Percentiles rank a stretch among this genome's conserved stretches.
phyloP scores from a whole-genome alignment of 306 rosid species.

The Luffa aegyptiaca region DNA sequence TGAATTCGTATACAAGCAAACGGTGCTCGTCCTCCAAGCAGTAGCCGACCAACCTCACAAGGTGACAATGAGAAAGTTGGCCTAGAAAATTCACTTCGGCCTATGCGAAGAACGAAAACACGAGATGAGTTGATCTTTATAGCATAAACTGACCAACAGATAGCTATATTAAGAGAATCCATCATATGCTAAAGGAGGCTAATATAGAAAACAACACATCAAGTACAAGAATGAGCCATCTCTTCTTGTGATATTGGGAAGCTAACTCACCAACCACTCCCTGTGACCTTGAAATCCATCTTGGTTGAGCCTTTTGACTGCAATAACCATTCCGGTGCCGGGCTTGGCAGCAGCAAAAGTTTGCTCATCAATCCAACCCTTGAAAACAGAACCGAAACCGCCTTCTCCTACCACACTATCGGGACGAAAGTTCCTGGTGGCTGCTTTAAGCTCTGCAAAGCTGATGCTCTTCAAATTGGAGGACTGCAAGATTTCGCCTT shows the following conservation, averaged over 20 bases:
- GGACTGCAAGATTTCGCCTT: conserved; percentile 41
- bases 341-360: conserved; percentile 43
- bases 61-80: conserved; percentile 53
- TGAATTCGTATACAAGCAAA: conserved; percentile 53
- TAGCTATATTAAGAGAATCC: background rate
- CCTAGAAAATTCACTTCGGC: conserved; percentile 70
- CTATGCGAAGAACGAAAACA: conserved; percentile 2
- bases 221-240: background rate
- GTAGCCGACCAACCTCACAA: conserved; percentile 50
- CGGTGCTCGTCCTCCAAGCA: conserved; percentile 63
- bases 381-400: conserved; percentile 62
- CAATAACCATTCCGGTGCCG: conserved; percentile 53
- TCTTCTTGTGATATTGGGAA: background rate
- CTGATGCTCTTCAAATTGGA: conserved; percentile 27
- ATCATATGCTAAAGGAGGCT: background rate
- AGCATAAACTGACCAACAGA: background rate
- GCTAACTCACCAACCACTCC: conserved; percentile 68
- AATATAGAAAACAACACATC: background rate
- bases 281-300: conserved; percentile 57
- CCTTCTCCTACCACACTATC: conserved; percentile 68
- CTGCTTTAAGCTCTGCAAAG: conserved; percentile 24
- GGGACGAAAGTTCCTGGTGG: conserved; percentile 60
- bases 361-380: conserved; percentile 64
- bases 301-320: conserved; percentile 62
- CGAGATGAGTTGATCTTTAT: background rate